These are phyloP conservation scores for Sequoiadendron giganteum DNA, from an alignment of 75 land plant genomes.

Conservation along the genomic window DNA sequence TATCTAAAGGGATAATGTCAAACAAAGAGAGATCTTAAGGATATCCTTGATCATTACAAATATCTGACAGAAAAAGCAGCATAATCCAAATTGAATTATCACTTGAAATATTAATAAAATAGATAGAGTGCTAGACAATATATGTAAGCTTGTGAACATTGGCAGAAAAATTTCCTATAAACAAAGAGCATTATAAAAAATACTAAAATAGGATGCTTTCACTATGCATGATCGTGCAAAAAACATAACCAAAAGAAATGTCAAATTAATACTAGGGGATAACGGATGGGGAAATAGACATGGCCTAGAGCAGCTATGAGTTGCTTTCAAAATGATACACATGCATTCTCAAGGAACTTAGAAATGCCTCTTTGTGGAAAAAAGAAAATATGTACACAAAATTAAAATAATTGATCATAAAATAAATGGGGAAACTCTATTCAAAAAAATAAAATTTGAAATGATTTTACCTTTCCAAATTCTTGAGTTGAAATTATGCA, in stretches of 20 bases:
- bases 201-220: background rate
- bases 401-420: background rate
- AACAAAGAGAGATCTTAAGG: background rate
- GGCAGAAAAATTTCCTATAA: background rate
- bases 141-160: background rate
- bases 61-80: background rate
- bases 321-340: background rate
- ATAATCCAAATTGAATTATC: background rate
- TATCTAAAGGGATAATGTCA: background rate
- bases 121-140: background rate
- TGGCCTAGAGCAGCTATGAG: background rate
- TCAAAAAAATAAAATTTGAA: background rate
- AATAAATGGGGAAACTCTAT: background rate
- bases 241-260: background rate
- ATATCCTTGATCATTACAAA: background rate
- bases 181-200: background rate
- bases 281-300: background rate
- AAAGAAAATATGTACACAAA: background rate
- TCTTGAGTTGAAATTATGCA: conserved; percentile 65
- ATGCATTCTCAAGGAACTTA: background rate
- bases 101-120: background rate
- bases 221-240: background rate
- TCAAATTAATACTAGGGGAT: background rate
- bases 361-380: background rate
- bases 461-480: conserved; percentile 77